phyloP scores from a whole-genome alignment of 2,329 filamentous ascomycete species.

The Pyrenochaeta sp. region DNA sequence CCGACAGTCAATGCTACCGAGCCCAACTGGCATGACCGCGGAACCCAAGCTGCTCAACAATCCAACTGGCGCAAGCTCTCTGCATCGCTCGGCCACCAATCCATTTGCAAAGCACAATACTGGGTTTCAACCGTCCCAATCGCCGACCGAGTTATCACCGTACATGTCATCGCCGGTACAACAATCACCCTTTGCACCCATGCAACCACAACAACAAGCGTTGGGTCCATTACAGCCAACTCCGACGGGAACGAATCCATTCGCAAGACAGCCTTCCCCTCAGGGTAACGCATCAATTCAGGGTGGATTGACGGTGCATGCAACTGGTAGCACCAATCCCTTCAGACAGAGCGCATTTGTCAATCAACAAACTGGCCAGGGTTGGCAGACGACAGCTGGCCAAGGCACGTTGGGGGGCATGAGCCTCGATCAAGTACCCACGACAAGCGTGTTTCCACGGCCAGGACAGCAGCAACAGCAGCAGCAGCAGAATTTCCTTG shows the following conservation, averaged over 20 bases:
- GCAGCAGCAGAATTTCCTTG: conserved; percentile 35
- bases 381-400: conserved; percentile 79
- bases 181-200: conserved; percentile 41
- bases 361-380: conserved; percentile 84
- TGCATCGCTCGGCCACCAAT: conserved; percentile 76
- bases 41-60: conserved; percentile 43
- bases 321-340: conserved; percentile 90
- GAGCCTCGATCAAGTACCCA: conserved; percentile 78
- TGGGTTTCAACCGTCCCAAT: conserved; percentile 38
- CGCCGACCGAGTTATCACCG: conserved; percentile 34
- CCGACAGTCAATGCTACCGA: conserved; percentile 81
- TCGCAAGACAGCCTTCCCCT: conserved; percentile 64
- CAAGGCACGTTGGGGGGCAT: conserved; percentile 78
- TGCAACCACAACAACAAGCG: conserved; percentile 50
- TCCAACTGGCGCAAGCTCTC: conserved; percentile 45
- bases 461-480: conserved; percentile 63
- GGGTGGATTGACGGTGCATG: conserved; percentile 67
- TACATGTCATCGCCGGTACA: conserved; percentile 39
- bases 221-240: conserved; percentile 60
- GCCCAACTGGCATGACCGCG: conserved; percentile 19
- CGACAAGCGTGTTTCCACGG: conserved; percentile 84
- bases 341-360: conserved; percentile 92
- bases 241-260: conserved; percentile 76
- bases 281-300: conserved; percentile 37
- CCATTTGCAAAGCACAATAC: conserved; percentile 75